phyloP scores from a whole-genome alignment of 73 alveolate genomes.

The Paramecium sexaurelia region DNA sequence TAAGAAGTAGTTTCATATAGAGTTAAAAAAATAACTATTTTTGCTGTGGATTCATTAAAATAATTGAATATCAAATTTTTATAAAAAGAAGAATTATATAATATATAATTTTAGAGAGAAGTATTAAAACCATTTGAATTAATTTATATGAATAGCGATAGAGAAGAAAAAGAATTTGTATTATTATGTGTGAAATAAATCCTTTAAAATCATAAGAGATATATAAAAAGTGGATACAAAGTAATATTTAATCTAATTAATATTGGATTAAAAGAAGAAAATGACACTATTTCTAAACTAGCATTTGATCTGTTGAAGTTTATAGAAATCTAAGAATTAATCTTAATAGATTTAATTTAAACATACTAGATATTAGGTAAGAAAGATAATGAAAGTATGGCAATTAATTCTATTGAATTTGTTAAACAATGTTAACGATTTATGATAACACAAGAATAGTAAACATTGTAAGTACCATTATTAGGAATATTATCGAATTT shows the following conservation, averaged over 20 bases:
- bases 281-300: conserved; percentile 49
- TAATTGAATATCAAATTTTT: conserved; percentile 82
- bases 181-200: conserved; percentile 36
- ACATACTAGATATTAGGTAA: conserved; percentile 33
- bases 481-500: conserved; percentile 57
- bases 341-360: conserved; percentile 59
- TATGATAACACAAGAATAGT: neutral
- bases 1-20: conserved; percentile 68
- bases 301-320: conserved; percentile 48
- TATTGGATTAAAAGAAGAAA: conserved; percentile 59
- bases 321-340: conserved; percentile 10
- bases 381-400: conserved; percentile 57
- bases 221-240: conserved; percentile 61
- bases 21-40: conserved; percentile 59
- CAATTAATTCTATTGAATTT: conserved; percentile 57
- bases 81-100: conserved; percentile 78
- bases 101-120: conserved; percentile 80
- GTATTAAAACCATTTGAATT: conserved; percentile 85
- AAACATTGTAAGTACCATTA: conserved; percentile 48
- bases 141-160: neutral
- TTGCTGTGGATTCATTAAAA: conserved; percentile 81
- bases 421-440: conserved; percentile 32
- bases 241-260: conserved; percentile 50
- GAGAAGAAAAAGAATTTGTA: conserved; percentile 54
- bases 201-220: conserved; percentile 16